Base-by-base conservation (phyloP, 2,329 filamentous ascomycete species). In the Celoporthe dispersa region DNA sequence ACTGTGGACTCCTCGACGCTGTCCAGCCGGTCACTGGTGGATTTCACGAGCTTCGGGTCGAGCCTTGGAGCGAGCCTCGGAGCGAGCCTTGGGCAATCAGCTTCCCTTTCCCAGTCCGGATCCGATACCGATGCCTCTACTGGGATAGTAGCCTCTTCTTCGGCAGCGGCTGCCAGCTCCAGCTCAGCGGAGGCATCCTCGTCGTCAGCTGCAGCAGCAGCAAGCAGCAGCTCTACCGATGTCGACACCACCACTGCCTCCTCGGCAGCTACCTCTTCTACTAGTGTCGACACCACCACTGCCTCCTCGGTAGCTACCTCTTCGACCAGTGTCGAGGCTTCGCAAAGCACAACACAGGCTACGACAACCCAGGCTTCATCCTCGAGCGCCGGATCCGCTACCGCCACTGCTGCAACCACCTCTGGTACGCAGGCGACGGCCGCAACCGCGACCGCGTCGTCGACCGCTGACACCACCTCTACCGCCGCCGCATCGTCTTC, bases 1-100 rank as follows among this genome's bases (percentile, higher is more conserved):
- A 68, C 44, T 22, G 25, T 59, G 61, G 70, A 68, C 37, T 67
- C 70, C 25, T 67, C 65, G 37, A 66, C 66, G 39, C 19, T 33
- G 2, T 35, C 44, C 33, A 44, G 65, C 55, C 62, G 66, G 28
- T 70, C 68, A n/a, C 53, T 71, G 16, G 11, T 61, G n/a, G 70
- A 70, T 31, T n/a, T 57, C 9, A 48, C 39, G 57, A 61, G 51
- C 37, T n/a, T 59, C 16, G 44, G 41, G 44, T 31, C 44, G 37
- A 25, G 44, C n/a, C 28, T 64, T 39, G 28, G 31, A 48, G 28
- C 35, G 25, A 25, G 33, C 35, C 48, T 35, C 41, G 62, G 55
- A 9, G 31, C n/a, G n/a, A n/a, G n/a, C n/a, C n/a, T n/a, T n/a
- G n/a, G n/a, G n/a, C n/a, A n/a, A 22, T 35, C 31, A 2, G 25